Base-by-base conservation (phyloP, 192 early-diverging fungal species). In the Coemansia sp. region DNA sequence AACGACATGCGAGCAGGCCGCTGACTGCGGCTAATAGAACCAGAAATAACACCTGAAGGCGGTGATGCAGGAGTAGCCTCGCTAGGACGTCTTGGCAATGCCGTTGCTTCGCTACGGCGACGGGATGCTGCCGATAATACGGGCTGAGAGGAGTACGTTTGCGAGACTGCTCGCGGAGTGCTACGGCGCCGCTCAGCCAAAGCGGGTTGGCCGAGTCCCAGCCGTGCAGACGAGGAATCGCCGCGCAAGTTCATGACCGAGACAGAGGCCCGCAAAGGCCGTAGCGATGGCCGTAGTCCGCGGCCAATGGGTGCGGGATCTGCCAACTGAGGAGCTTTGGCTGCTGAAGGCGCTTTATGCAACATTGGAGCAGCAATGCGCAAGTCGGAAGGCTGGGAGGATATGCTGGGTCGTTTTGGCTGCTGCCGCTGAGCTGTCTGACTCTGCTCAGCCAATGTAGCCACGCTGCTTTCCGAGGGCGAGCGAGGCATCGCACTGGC, bases 381-480 rank as follows among this genome's bases (percentile, higher is more conserved):
- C 3, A 48, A n/a, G 2, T 41, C 34, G 23, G 52, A 15, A 11
- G 37, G 8, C 23, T 41, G 52, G 11, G 45, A 47, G 12, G 23
- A 14, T 31, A 47, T 23, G 7, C n/a, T 18, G 40, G 40, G 40
- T 14, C 32, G 32, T 34, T 34, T 34, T 34, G 32, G 32, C 32
- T 34, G 32, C 34, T 20, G 52, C 52, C 11, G 20, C 21, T n/a
- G 12, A 23, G 20, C 21, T 31, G 45, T 2, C 40, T 41, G 49
- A 11, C 23, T 26, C 23, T 23, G 51, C 8, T 59, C 69, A 44
- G 52, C 45, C 40, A 65, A 37, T n/a, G 68, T 70, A 15, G 56
- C 50, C 10, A 56, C 42, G 42, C 68, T 63, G 51, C 61, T 57
- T 20, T 56, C 53, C 0, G 69, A 60, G 1, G 58, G 65, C 30